A percentile compares a stretch with the other conserved stretches of the same genome.
These are phyloP conservation scores for Pueraria montana DNA, from an alignment of 306 rosid genomes.

Conservation along the genomic window DNA sequence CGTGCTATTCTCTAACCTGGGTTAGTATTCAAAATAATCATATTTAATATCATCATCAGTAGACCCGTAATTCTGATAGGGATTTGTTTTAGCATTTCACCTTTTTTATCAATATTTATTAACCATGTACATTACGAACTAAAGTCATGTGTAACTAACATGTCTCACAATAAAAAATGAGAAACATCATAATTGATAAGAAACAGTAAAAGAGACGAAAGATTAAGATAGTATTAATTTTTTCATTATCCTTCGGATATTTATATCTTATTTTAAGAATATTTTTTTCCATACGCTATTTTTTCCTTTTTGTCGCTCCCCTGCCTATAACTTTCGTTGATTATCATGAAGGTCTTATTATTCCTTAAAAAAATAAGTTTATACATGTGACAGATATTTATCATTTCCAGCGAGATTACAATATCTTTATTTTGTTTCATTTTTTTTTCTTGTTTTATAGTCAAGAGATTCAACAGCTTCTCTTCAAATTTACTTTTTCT, in stretches of 20 bases:
- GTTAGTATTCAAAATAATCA: background rate
- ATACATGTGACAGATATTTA: background rate
- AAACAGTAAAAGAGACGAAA: background rate
- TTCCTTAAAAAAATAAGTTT: background rate
- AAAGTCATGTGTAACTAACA: too few relatives aligned
- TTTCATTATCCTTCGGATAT: background rate
- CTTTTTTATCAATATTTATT: background rate
- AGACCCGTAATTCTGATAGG: background rate
- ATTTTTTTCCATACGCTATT: background rate
- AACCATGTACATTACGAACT: too few relatives aligned
- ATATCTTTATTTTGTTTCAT: background rate
- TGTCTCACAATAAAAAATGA: too few relatives aligned
- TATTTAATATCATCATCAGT: background rate
- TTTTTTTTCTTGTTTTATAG: background rate
- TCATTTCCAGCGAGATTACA: background rate
- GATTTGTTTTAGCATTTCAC: conserved; percentile 9
- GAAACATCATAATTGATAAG: too few relatives aligned
- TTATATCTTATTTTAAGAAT: background rate
- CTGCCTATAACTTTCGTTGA: background rate
- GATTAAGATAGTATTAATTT: background rate
- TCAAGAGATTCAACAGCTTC: background rate
- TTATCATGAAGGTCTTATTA: background rate
- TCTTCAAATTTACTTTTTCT: background rate
- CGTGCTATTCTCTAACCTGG: conserved; percentile 11
- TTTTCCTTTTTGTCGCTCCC: background rate